Evolutionary conservation across 768 basidiomycete genomes (phyloP).

Genomic region (Kwoniella botswanensis): DNA sequence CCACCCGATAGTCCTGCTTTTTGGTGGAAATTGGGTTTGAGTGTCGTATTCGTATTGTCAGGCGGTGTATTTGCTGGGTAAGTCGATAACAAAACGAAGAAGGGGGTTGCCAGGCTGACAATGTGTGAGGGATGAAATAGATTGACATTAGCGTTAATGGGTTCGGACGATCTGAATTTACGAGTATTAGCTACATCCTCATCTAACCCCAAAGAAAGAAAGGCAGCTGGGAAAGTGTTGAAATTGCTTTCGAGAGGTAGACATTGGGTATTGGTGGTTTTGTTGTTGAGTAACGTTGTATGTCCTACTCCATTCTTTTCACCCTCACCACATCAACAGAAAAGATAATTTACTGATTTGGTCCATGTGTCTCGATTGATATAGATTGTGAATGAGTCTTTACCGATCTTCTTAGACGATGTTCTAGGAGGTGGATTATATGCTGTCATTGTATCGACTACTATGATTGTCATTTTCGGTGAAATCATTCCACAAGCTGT

Average conservation of each 20-base stretch:
- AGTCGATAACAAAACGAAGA: constrained; percentile 37
- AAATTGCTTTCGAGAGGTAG: constrained; percentile 68
- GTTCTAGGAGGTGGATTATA: constrained; percentile 61
- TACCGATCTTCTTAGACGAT: constrained; percentile 61
- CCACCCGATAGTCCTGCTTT: constrained; percentile 65
- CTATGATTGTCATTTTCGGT: constrained; percentile 57
- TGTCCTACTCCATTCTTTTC: constrained; percentile 26
- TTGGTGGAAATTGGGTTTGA: constrained; percentile 73
- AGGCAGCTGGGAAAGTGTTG: constrained; percentile 61
- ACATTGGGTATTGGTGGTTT: constrained; percentile 93
- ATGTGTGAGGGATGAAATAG: constrained; percentile 59
- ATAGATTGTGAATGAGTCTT: constrained; percentile 59
- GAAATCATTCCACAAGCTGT: constrained; percentile 69
- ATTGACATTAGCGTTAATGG: constrained; percentile 90
- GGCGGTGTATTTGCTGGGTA: constrained; percentile 95
- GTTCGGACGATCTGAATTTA: constrained; percentile 86
- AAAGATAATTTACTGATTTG: neutral
- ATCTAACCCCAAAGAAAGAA: constrained; percentile 70
- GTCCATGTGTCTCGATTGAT: too few species aligned
- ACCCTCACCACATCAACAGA: neutral
- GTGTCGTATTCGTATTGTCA: constrained; percentile 71
- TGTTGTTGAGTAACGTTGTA: constrained; percentile 82
- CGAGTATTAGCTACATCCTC: constrained; percentile 83
- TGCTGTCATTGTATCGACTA: constrained; percentile 59
- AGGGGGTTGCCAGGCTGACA: neutral